Conservation (phyloP, 352 stramenopile genomes). For the Thraustochytrium sp. region DNA sequence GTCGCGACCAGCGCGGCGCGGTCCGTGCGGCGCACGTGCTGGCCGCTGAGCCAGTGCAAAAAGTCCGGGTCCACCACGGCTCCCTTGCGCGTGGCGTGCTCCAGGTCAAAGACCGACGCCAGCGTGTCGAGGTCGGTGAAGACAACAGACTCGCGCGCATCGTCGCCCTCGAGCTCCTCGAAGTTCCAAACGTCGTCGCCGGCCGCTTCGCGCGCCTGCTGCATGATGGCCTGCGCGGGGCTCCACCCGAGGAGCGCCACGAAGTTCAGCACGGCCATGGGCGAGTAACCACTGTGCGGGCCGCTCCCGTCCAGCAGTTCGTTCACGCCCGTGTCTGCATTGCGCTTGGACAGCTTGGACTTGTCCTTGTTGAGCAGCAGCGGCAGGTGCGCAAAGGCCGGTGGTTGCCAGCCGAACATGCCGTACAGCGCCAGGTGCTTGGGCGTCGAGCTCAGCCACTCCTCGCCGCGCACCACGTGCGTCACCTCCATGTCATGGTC, state of each 20-base stretch:
- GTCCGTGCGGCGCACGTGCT: constrained; percentile 62
- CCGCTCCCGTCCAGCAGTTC: constrained; percentile 77
- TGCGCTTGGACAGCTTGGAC: constrained; percentile 81
- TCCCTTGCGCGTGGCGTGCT: constrained; percentile 75
- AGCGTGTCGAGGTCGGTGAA: constrained; percentile 61
- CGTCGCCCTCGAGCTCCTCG: constrained; percentile 73
- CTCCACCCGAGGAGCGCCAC: constrained; percentile 79
- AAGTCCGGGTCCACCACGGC: constrained; percentile 75
- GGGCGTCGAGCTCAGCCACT: constrained; percentile 81
- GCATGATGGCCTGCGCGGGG: constrained; percentile 45
- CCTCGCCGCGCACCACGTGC: constrained; percentile 81
- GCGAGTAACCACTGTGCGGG: constrained; percentile 52
- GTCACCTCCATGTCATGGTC: constrained; percentile 81
- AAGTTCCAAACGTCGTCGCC: not conserved
- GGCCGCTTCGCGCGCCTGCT: not conserved
- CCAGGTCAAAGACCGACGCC: constrained; percentile 66
- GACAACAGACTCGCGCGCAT: constrained; percentile 70
- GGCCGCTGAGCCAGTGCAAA: constrained; percentile 77
- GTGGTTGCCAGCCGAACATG: constrained; percentile 60
- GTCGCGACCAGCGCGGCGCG: not conserved
- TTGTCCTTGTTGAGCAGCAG: constrained; percentile 78
- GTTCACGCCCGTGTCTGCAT: constrained; percentile 75
- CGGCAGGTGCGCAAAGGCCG: constrained; percentile 70
- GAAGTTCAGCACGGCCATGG: constrained; percentile 76
- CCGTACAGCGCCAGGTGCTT: constrained; percentile 84